phyloP scores from a whole-genome alignment of 1,139 yeast genomes.

The Suhomyces coccinellae region DNA sequence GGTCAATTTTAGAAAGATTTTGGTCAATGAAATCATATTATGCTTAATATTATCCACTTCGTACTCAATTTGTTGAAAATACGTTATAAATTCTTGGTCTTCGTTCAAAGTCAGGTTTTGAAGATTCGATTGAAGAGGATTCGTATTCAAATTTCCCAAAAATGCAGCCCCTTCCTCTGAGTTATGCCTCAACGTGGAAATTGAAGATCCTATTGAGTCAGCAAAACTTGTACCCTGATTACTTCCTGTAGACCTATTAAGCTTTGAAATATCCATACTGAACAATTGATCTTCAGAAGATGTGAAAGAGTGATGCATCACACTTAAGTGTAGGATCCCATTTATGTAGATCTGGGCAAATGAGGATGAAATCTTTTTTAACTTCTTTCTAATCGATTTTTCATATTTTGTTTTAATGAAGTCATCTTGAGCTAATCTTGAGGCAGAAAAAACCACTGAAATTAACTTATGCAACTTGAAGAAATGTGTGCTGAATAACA shows the following conservation, averaged over 20 bases:
- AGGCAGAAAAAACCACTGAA: constrained; percentile 49
- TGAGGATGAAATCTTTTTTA: constrained; percentile 52
- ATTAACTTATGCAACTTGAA: constrained; percentile 51
- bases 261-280: constrained; percentile 32
- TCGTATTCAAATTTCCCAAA: constrained; percentile 1
- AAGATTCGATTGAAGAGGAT: constrained; percentile 6
- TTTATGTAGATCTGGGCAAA: constrained; percentile 62
- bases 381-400: constrained; percentile 43
- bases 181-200: constrained; percentile 27
- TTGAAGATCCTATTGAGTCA: constrained; percentile 25
- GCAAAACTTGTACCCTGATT: constrained; percentile 10
- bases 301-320: constrained; percentile 33
- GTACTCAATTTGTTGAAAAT: constrained; percentile 37
- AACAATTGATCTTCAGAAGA: constrained; percentile 33
- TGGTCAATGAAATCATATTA: constrained; percentile 31
- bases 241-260: constrained; percentile 31
- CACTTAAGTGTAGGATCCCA: constrained; percentile 53
- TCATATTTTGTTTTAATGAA: constrained; percentile 47
- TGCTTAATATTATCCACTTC: constrained; percentile 37
- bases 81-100: constrained; percentile 20
- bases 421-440: constrained; percentile 54
- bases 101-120: constrained; percentile 11
- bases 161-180: constrained; percentile 3
- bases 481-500: constrained; percentile 53
- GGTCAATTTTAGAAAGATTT: constrained; percentile 33